Evolutionary conservation across 768 basidiomycete species (phyloP).

Genomic region (Kwoniella europaea): DNA sequence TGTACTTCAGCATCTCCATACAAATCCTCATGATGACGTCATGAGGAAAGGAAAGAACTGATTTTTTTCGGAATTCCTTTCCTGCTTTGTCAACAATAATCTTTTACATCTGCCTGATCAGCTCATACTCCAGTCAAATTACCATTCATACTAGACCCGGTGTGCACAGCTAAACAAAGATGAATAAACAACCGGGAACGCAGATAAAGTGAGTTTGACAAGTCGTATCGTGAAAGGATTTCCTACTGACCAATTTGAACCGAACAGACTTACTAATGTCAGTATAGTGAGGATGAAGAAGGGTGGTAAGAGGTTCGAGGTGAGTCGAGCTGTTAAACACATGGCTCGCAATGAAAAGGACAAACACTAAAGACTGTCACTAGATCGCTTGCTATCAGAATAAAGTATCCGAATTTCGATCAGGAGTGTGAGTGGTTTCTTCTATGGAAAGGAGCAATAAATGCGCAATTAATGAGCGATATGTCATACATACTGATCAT

Average conservation of each 20-base stretch:
- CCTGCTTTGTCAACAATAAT: neutral
- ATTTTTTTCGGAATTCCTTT: neutral
- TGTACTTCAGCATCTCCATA: neutral
- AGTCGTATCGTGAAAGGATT: neutral
- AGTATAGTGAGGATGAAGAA: constrained; percentile 95
- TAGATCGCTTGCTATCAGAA: constrained; percentile 99
- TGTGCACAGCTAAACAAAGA: constrained; percentile 14
- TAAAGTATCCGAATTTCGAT: constrained; percentile 96
- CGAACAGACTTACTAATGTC: constrained; percentile 86
- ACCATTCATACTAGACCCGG: no score
- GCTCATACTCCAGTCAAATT: neutral
- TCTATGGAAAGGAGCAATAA: neutral
- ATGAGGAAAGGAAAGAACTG: neutral
- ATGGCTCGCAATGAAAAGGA: no score
- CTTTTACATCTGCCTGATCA: neutral
- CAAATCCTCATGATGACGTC: neutral
- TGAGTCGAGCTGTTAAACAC: constrained; percentile 52
- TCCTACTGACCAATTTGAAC: neutral
- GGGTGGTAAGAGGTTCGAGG: constrained; percentile 96
- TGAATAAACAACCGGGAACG: constrained; percentile 53
- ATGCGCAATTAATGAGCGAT: no score
- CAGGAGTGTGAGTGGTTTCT: constrained; percentile 71
- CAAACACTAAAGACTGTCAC: neutral
- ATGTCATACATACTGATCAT: no score
- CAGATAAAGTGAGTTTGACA: constrained; percentile 57